A percentile compares a stretch with the other conserved stretches of the same genome.
Conservation (phyloP, 2,329 filamentous ascomycete genomes). For the Sarocladium kiliense region DNA sequence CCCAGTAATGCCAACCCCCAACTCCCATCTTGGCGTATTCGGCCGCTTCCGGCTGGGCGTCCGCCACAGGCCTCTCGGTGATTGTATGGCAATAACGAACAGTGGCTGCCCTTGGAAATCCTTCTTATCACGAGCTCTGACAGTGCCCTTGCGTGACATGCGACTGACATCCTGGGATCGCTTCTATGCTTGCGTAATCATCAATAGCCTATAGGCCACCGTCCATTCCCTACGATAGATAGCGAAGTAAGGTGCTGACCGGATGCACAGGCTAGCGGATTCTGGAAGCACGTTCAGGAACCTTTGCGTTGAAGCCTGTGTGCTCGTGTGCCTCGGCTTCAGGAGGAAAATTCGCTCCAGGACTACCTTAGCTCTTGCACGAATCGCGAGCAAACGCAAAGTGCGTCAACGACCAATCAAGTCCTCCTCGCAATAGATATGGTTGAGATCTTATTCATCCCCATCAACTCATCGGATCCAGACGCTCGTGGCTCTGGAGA, state of each 20-base stretch:
- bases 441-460: not conserved
- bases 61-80: not conserved
- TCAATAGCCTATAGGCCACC: not conserved
- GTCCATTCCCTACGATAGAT: not conserved
- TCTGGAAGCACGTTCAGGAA: not conserved
- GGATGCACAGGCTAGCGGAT: not conserved
- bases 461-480: too few relatives aligned
- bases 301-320: not conserved
- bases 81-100: not conserved
- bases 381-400: not conserved
- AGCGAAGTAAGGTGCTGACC: not conserved
- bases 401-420: not conserved
- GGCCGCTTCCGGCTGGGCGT: constrained; percentile 7
- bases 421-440: not conserved
- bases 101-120: not conserved
- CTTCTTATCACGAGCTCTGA: not conserved
- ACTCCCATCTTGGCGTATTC: constrained; percentile 1
- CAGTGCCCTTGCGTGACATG: not conserved
- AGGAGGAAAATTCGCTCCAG: not conserved
- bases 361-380: not conserved
- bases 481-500: too few relatives aligned
- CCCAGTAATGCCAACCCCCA: not conserved
- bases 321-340: not conserved
- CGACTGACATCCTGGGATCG: not conserved
- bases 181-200: too few relatives aligned